Evolutionary conservation across 2,329 filamentous ascomycete genomes (phyloP).

Genomic region (Penicillium sp.): DNA sequence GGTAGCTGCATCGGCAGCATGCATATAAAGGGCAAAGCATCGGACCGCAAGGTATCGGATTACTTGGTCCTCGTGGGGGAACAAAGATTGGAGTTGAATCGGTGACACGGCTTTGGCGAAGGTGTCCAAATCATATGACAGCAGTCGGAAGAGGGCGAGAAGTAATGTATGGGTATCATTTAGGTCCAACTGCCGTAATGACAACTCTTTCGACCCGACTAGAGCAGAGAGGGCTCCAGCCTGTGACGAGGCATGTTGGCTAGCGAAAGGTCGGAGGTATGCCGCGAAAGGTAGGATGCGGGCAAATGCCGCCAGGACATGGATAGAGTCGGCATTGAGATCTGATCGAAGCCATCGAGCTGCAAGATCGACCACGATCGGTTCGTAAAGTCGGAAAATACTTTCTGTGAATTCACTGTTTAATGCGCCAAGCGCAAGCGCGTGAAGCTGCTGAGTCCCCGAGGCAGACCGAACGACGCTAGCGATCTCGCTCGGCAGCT

Average conservation of each 20-base stretch:
- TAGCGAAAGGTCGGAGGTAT: constrained; percentile 75
- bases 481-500: constrained; percentile 73
- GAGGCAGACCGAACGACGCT: constrained; percentile 68
- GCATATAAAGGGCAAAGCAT: constrained; percentile 78
- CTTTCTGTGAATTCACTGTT: constrained; percentile 71
- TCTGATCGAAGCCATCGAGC: constrained; percentile 71
- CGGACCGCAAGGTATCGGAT: constrained; percentile 83
- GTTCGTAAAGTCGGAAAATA: constrained; percentile 76
- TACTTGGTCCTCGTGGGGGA: constrained; percentile 62
- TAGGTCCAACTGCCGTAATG: constrained; percentile 44
- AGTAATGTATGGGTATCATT: constrained; percentile 57
- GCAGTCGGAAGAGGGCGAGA: constrained; percentile 76
- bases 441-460: constrained; percentile 71
- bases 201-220: constrained; percentile 39
- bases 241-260: constrained; percentile 52
- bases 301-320: constrained; percentile 73
- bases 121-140: constrained; percentile 73
- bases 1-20: constrained; percentile 78
- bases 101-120: constrained; percentile 72
- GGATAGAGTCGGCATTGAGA: constrained; percentile 41
- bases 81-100: constrained; percentile 70
- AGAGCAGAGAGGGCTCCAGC: constrained; percentile 43
- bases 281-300: constrained; percentile 82
- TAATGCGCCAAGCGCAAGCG: constrained; percentile 72
- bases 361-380: constrained; percentile 79